These are phyloP conservation scores for Yamadazyma epiphylla DNA, from an alignment of 1,139 yeast species.

Conservation along the genomic window DNA sequence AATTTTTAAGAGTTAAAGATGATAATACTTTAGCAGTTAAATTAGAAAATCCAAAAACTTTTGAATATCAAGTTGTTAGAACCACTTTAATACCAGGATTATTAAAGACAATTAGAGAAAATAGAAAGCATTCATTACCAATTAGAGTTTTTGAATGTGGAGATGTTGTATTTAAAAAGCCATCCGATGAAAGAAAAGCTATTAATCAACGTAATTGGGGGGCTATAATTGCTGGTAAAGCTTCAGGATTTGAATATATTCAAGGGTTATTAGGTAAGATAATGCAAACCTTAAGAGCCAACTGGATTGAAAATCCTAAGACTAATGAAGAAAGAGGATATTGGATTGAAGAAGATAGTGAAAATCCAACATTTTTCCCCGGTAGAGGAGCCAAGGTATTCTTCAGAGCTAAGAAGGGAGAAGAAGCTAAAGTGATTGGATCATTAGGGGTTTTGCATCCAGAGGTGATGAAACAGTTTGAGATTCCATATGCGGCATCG, in stretches of 20 bases:
- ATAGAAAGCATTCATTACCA: slow-evolving; percentile 93
- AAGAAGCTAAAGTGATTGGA: slow-evolving; percentile 62
- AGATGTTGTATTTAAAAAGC: slow-evolving; percentile 87
- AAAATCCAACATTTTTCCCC: slow-evolving; percentile 80
- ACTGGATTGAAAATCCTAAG: slow-evolving; percentile 64
- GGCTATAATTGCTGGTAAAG: slow-evolving; percentile 90
- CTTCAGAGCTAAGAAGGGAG: slow-evolving; percentile 64
- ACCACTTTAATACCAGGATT: slow-evolving; percentile 93
- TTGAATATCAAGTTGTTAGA: slow-evolving; percentile 96
- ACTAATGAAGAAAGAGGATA: slow-evolving; percentile 65
- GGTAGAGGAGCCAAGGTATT: slow-evolving; percentile 93
- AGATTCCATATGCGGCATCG: slow-evolving; percentile 90
- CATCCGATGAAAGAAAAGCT: slow-evolving; percentile 79
- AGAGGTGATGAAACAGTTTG: slow-evolving; percentile 80
- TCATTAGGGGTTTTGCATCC: slow-evolving; percentile 94
- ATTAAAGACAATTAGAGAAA: slow-evolving; percentile 91
- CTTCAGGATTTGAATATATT: slow-evolving; percentile 89
- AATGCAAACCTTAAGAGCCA: slow-evolving; percentile 93
- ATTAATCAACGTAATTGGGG: slow-evolving; percentile 92
- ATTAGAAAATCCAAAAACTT: slow-evolving; percentile 93
- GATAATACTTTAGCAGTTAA: slow-evolving; percentile 78
- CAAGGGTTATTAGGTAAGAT: slow-evolving; percentile 94
- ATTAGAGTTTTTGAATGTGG: slow-evolving; percentile 93
- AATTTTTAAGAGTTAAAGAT: slow-evolving; percentile 71
- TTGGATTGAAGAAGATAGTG: slow-evolving; percentile 74